These are phyloP conservation scores for Ogataea chonburiensis DNA, from an alignment of 805 yeast species.

Conservation along the genomic window DNA sequence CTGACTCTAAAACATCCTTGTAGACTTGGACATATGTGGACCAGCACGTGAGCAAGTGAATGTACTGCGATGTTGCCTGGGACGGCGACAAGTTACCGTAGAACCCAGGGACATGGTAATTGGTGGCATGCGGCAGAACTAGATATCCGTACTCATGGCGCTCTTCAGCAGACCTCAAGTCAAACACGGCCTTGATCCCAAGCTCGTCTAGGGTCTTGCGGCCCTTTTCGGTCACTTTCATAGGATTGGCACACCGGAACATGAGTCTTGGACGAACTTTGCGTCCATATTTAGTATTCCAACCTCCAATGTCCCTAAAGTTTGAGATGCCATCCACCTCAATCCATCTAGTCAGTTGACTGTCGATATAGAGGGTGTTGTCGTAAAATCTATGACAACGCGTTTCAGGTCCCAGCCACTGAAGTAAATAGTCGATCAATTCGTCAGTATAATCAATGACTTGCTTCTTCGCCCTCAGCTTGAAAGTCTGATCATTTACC, in stretches of 20 bases:
- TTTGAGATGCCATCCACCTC: constrained; percentile 65
- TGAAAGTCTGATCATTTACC: constrained; percentile 11
- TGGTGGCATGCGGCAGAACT: constrained; percentile 42
- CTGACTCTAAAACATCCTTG: constrained; percentile 52
- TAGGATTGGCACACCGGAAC: constrained; percentile 64
- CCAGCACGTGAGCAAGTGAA: constrained; percentile 56
- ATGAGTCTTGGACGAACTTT: constrained; percentile 53
- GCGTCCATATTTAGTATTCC: constrained; percentile 41
- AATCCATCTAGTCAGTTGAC: constrained; percentile 53
- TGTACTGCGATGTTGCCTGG: constrained; percentile 54
- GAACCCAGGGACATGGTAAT: constrained; percentile 60
- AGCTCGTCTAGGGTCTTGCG: constrained; percentile 38
- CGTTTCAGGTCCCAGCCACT: constrained; percentile 43
- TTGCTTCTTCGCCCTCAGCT: constrained; percentile 34
- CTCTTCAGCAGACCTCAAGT: constrained; percentile 65
- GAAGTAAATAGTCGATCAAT: constrained; percentile 49
- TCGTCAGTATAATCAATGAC: constrained; percentile 57
- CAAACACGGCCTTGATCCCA: constrained; percentile 58
- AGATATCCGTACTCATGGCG: constrained; percentile 45
- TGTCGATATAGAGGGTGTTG: constrained; percentile 36
- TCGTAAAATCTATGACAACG: constrained; percentile 54
- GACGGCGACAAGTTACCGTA: constrained; percentile 61
- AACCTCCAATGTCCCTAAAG: constrained; percentile 82
- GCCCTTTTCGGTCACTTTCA: constrained; percentile 53
- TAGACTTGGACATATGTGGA: constrained; percentile 64